Evolutionary conservation across 768 basidiomycete genomes (phyloP), one percentile per base, ranked within the genome.

Genomic region (Candolleomyces efflorescens): DNA sequence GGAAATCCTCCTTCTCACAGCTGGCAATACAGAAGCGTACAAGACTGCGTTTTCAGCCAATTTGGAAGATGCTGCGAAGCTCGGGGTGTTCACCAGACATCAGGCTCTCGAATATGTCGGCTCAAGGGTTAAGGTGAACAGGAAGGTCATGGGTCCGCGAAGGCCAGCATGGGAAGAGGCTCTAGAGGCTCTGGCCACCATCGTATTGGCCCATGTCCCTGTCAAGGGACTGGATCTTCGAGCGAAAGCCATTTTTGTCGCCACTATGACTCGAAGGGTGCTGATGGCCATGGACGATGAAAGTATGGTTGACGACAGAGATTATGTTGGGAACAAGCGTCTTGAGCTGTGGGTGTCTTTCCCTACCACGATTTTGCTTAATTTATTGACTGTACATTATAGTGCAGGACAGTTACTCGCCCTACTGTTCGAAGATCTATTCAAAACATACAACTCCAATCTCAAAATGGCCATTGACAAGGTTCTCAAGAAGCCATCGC

Each of bases 261-360:
- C 93, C 1, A 96, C 93, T 1, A 99, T 99, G 97, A 94, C 93
- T 0, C 81, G 96, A 17, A 80, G 97, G 47, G 97, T 99, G 12
- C 77, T 99, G 53, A 93, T 95, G 89, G 94, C 94, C 17, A 90
- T 98, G 85, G 85, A 94, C 58, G 94, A 98, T 69, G 92, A 93
- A 70, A 94, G 88, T 65, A 94, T 94, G 85, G 94, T 97, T 10
- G 97, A 99, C 64, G 97, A 99, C 73, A 82, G 97, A 48, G 97
- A 99, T 72, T 99, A 99, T 69, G 97, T 99, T 58, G 97, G 97
- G 49, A 99, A 99, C 74, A 99, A 99, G 73, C 91, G 97, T 49
- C 75, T 99, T 45, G 97, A 99, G 74, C 82, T 99, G 96, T 97
- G 71, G 67, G 90, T 80, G 5, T 45, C 52, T 37, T 44, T 47